Evolutionary conservation across 352 stramenopile genomes (phyloP).

Genomic region (Pythium phragmitis): DNA sequence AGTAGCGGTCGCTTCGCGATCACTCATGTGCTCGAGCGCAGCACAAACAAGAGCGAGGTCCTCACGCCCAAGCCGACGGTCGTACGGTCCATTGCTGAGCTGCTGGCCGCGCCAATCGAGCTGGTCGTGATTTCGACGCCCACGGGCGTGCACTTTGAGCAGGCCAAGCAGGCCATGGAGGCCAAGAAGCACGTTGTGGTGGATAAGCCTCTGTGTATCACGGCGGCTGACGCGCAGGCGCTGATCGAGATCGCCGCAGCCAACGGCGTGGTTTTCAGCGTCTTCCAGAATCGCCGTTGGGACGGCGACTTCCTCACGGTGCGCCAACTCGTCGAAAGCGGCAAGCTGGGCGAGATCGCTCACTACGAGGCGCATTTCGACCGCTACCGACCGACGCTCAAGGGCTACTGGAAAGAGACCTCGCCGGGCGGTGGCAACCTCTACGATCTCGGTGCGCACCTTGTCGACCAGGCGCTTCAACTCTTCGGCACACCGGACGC

Average conservation of each 20-base stretch:
- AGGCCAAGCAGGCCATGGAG: conserved; percentile 64
- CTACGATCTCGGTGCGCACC: conserved; percentile 69
- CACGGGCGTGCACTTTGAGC: conserved; percentile 71
- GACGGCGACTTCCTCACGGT: conserved; percentile 78
- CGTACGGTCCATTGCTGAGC: conserved; percentile 70
- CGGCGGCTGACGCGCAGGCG: conserved; percentile 47
- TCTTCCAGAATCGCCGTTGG: conserved; percentile 80
- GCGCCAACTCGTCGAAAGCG: conserved; percentile 41
- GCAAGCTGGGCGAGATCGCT: conserved; percentile 47
- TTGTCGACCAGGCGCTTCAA: conserved; percentile 66
- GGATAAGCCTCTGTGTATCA: conserved; percentile 74
- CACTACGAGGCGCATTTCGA: conserved; percentile 71
- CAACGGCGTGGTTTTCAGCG: conserved; percentile 61
- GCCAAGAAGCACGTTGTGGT: conserved; percentile 77
- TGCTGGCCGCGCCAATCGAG: conserved; percentile 57
- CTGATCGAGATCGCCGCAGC: conserved; percentile 44
- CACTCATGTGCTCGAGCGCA: conserved; percentile 78
- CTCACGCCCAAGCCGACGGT: conserved; percentile 47
- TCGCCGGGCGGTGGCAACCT: conserved; percentile 56
- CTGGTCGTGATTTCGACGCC: conserved; percentile 76
- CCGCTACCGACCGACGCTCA: conserved; percentile 63
- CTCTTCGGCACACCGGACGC: conserved; percentile 55
- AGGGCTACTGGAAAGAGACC: conserved; percentile 80
- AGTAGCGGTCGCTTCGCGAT: conserved; percentile 60
- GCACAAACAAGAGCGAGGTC: conserved; percentile 54